These are phyloP conservation scores for Dictyostelium firmibasis DNA, from an alignment of 78 protist genomes.

Conservation along the genomic window DNA sequence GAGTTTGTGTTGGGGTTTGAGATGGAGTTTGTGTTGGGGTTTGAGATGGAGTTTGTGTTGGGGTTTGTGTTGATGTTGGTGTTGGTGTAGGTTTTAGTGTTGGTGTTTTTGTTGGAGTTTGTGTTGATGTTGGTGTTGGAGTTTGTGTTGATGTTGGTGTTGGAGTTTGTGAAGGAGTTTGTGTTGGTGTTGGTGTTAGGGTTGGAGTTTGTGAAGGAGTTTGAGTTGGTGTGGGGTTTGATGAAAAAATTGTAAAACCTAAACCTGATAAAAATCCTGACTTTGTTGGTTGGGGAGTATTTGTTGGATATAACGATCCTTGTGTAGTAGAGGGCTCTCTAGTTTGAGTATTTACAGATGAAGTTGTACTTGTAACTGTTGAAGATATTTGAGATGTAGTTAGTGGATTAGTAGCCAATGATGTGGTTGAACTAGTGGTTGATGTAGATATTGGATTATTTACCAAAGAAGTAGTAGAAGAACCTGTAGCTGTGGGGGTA, in stretches of 20 bases:
- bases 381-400: background rate
- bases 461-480: background rate
- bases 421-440: too few species aligned
- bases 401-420: background rate
- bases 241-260: background rate
- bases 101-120: background rate
- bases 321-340: background rate
- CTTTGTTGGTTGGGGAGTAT: background rate
- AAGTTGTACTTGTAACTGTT: background rate
- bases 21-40: background rate
- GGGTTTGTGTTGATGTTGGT: background rate
- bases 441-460: too few species aligned
- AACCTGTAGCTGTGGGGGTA: background rate
- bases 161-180: background rate
- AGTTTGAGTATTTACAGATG: background rate
- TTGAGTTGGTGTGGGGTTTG: background rate
- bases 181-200: background rate
- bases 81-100: background rate
- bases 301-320: background rate
- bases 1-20: background rate
- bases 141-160: background rate
- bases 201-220: too few species aligned
- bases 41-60: background rate
- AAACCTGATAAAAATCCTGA: background rate
- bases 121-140: background rate